Evolutionary conservation across 2,329 filamentous ascomycete species (phyloP).

Genomic region (Monosporascus sp.): DNA sequence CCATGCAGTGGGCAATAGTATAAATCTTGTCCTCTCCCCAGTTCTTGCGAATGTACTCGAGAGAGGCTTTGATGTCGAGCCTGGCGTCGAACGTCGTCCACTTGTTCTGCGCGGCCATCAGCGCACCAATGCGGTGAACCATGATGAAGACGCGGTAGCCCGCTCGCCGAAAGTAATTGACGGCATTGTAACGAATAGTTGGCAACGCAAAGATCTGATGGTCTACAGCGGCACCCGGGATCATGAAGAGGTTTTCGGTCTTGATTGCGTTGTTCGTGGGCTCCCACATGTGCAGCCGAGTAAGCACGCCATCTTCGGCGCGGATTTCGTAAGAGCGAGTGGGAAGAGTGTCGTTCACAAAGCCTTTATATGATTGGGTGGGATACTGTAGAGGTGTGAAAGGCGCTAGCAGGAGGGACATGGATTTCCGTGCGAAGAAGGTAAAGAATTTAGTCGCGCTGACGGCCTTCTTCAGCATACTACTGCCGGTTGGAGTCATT

Average conservation of each 20-base stretch:
- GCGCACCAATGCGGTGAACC: slow-evolving; percentile 52
- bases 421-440: slow-evolving; percentile 50
- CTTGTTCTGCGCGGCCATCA: slow-evolving; percentile 42
- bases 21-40: slow-evolving; percentile 40
- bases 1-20: slow-evolving; percentile 58
- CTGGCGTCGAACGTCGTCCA: slow-evolving; percentile 57
- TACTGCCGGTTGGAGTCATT: slow-evolving; percentile 44
- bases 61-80: slow-evolving; percentile 51
- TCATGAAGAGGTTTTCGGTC: slow-evolving; percentile 50
- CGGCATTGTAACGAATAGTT: slow-evolving; percentile 56
- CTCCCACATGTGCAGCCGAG: slow-evolving; percentile 53
- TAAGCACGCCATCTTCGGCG: slow-evolving; percentile 47
- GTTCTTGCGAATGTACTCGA: slow-evolving; percentile 44
- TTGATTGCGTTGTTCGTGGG: slow-evolving; percentile 33
- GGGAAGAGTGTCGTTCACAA: slow-evolving; percentile 45
- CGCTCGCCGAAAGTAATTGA: slow-evolving; percentile 56
- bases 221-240: slow-evolving; percentile 58
- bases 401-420: slow-evolving; percentile 48
- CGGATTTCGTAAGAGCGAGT: slow-evolving; percentile 37
- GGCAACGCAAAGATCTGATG: slow-evolving; percentile 58
- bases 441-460: slow-evolving; percentile 46
- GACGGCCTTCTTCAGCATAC: slow-evolving; percentile 35
- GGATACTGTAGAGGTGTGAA: slow-evolving; percentile 53
- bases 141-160: slow-evolving; percentile 56
- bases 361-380: slow-evolving; percentile 39